phyloP scores from a whole-genome alignment of 2,329 filamentous ascomycete species.

The Lasiodiplodia theobromae region DNA sequence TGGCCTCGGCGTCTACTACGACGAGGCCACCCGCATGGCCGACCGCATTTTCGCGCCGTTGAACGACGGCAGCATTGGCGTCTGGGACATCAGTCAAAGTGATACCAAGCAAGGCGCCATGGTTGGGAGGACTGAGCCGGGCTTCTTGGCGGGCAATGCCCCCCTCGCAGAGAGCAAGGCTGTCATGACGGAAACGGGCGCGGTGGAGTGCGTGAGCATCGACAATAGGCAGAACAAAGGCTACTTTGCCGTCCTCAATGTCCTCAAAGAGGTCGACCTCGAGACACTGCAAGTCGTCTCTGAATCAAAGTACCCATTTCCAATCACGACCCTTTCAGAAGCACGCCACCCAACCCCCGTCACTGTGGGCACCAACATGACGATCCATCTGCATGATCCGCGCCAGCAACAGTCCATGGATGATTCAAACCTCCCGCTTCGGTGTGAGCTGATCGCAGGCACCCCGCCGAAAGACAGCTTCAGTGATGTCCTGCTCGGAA shows the following conservation, averaged over 20 bases:
- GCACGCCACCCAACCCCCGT: conserved; percentile 71
- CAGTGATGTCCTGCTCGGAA: conserved; percentile 43
- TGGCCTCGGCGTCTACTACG: conserved; percentile 72
- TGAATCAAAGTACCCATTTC: conserved; percentile 76
- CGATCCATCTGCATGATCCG: conserved; percentile 83
- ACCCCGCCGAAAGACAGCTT: conserved; percentile 35
- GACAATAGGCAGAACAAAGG: conserved; percentile 72
- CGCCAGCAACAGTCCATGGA: conserved; percentile 52
- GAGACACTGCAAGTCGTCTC: conserved; percentile 73
- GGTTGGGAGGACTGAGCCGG: conserved; percentile 58
- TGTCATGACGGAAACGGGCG: conserved; percentile 72
- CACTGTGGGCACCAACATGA: conserved; percentile 82
- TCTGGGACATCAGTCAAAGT: conserved; percentile 70
- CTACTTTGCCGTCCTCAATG: conserved; percentile 80
- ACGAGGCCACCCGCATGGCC: conserved; percentile 57
- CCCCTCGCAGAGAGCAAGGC: conserved; percentile 51
- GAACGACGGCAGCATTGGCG: conserved; percentile 84
- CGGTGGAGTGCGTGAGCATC: conserved; percentile 84
- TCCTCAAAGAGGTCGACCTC: conserved; percentile 83
- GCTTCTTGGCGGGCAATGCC: conserved; percentile 68
- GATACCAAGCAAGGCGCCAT: conserved; percentile 63
- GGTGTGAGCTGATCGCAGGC: conserved; percentile 42
- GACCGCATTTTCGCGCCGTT: conserved; percentile 76
- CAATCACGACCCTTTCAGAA: conserved; percentile 82
- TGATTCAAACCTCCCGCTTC: conserved; percentile 29